phyloP scores from a whole-genome alignment of 441 rosid genomes.

The Populus hybrid region DNA sequence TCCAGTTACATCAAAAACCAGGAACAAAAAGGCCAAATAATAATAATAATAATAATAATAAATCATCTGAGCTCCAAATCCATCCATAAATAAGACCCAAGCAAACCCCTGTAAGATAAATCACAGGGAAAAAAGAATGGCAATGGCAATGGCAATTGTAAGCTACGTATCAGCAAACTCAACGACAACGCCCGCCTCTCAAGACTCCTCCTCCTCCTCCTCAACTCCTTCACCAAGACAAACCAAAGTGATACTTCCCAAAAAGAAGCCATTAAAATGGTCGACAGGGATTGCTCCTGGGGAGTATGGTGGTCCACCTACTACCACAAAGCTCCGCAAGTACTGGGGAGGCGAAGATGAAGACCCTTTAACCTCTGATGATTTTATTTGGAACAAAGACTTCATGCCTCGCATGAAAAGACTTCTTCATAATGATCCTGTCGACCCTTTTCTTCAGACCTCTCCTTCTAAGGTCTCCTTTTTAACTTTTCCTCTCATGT shows the following conservation, averaged over 20 bases:
- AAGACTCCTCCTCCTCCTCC: conserved; percentile 32
- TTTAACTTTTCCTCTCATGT: background rate
- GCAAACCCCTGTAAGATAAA: background rate
- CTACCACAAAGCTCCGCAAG: conserved; percentile 65
- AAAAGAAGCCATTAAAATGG: conserved; percentile 79
- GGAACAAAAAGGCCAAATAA: background rate
- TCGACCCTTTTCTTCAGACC: conserved; percentile 33
- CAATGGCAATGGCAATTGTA: conserved; percentile 44
- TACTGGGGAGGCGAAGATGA: conserved; percentile 80
- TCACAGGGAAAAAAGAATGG: background rate
- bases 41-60: too few relatives aligned
- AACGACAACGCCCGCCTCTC: conserved; percentile 47
- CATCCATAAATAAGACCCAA: background rate
- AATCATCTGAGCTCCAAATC: background rate
- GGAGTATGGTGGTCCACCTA: conserved; percentile 86
- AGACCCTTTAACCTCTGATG: conserved; percentile 82
- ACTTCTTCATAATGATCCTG: conserved; percentile 45
- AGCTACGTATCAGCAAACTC: conserved; percentile 54
- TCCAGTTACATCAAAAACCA: background rate
- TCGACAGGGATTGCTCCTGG: conserved; percentile 85
- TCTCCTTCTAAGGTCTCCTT: conserved; percentile 42
- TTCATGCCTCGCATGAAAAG: conserved; percentile 74
- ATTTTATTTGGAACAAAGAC: conserved; percentile 85
- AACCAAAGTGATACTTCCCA: conserved; percentile 73
- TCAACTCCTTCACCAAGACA: conserved; percentile 30